These are phyloP conservation scores for Solanum clarkiae DNA, from an alignment of 257 asterid species.

Conservation along the genomic window DNA sequence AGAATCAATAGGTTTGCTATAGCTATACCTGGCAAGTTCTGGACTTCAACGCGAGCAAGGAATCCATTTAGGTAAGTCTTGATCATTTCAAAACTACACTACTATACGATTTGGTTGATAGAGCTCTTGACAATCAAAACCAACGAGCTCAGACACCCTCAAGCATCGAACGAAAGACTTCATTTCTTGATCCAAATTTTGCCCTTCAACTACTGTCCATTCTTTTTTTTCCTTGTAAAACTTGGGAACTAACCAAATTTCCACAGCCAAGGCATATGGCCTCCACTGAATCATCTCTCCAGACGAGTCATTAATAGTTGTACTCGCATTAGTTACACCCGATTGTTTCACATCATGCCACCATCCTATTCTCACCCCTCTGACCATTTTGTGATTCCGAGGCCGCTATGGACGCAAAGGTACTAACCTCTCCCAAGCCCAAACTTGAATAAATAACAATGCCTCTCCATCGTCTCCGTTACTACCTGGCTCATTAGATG, in stretches of 20 bases:
- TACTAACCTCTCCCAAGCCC: too few species aligned
- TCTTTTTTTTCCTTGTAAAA: conserved; percentile 11
- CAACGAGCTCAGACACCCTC: too few species aligned
- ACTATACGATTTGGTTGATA: too few species aligned
- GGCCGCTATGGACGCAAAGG: background rate
- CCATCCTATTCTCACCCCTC: conserved; percentile 4
- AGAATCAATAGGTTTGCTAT: too few species aligned
- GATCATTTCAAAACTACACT: too few species aligned
- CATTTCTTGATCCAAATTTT: too few species aligned
- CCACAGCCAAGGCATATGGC: conserved; percentile 12
- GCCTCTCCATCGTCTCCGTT: background rate
- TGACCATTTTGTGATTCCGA: background rate
- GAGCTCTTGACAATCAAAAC: too few species aligned
- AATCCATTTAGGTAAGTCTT: too few species aligned
- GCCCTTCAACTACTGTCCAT: too few species aligned
- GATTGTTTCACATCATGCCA: conserved; percentile 6
- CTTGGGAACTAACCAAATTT: conserved; percentile 8
- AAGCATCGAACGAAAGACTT: too few species aligned
- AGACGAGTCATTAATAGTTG: conserved; percentile 3
- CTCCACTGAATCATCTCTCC: conserved; percentile 11
- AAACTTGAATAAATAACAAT: conserved; percentile 14
- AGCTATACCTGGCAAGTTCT: too few species aligned
- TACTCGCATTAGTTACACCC: conserved; percentile 8
- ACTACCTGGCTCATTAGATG: background rate
- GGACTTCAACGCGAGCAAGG: too few species aligned